These are phyloP conservation scores for Auricularia sp. DNA, from an alignment of 768 basidiomycete species.

Conservation along the genomic window DNA sequence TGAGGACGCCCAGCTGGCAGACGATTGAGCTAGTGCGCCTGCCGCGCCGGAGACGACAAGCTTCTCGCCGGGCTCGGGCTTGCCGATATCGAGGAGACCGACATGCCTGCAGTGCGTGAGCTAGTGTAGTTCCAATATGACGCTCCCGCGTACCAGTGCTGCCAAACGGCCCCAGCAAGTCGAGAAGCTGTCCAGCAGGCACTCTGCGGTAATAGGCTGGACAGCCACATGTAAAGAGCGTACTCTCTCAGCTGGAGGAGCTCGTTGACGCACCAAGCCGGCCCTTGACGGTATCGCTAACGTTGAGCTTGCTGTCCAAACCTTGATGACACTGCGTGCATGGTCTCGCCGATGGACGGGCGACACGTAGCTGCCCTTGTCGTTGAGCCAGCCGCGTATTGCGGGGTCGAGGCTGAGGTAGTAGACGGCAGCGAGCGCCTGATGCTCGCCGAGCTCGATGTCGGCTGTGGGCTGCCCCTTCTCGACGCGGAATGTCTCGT, in stretches of 20 bases:
- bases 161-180: constrained; percentile 77
- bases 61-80: constrained; percentile 75
- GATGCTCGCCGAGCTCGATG: constrained; percentile 27
- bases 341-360: constrained; percentile 66
- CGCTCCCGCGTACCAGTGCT: constrained; percentile 41
- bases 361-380: constrained; percentile 58
- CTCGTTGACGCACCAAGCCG: constrained; percentile 49
- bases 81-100: constrained; percentile 70
- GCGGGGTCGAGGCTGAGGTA: constrained; percentile 82
- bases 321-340: constrained; percentile 62
- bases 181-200: constrained; percentile 53
- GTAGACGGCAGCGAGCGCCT: constrained; percentile 62
- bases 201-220: constrained; percentile 27
- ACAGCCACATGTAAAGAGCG: constrained; percentile 15
- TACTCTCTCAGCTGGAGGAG: constrained; percentile 46
- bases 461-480: constrained; percentile 5
- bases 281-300: constrained; percentile 64
- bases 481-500: constrained; percentile 57
- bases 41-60: constrained; percentile 87
- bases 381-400: constrained; percentile 76
- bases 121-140: not conserved
- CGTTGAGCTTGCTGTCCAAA: constrained; percentile 46
- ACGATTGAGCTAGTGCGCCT: constrained; percentile 73
- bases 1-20: constrained; percentile 74
- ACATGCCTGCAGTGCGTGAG: constrained; percentile 44